Evolutionary conservation across 345 rosid genomes (phyloP), one percentile per base, ranked within the genome.

Genomic region (Toxicodendron radicans): DNA sequence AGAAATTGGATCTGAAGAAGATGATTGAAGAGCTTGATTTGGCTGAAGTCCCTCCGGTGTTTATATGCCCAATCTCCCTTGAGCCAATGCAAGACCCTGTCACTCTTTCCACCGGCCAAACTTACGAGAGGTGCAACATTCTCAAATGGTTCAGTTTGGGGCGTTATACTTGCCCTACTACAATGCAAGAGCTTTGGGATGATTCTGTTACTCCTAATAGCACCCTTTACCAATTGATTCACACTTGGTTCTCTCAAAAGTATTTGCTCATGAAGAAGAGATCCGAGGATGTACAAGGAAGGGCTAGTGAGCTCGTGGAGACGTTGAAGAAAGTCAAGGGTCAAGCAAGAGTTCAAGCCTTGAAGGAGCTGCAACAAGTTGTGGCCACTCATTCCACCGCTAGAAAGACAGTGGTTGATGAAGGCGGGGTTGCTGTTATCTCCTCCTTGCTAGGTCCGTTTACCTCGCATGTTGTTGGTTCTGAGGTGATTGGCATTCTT

Each of bases 111-210:
- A 90, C 94, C 0, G 94, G 94, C 70, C 92, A 90, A 77, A 90
- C 94, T 45, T 90, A 90, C 30, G 92, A 90, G 84, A 82, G 86
- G 79, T 85, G 85, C 66, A 86, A 88, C 80, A 87, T 90, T 82
- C 81, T 85, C 75, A 90, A 86, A 74, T 90, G 94, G 94, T 88
- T 90, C 71, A 82, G 56, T 60, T 71, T 90, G 79, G 92, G 94
- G 23, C 94, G 83, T 45, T 83, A 75, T 35, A 90, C 92, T 67
- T 90, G 94, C 70, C 94, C 94, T 58, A 88, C 92, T 6, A 90
- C 92, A 60, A 90, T 90, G 92, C 92, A 90, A 69, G 94, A 90
- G 83, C 90, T 87, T 5, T 90, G 94, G 94, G 92, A 86, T 64
- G 86, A 88, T 70, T 75, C 88, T 12, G 41, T 90, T 32, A 90